Evolutionary conservation across 306 rosid species (phyloP).

Genomic region (Vigna nakashimae): DNA sequence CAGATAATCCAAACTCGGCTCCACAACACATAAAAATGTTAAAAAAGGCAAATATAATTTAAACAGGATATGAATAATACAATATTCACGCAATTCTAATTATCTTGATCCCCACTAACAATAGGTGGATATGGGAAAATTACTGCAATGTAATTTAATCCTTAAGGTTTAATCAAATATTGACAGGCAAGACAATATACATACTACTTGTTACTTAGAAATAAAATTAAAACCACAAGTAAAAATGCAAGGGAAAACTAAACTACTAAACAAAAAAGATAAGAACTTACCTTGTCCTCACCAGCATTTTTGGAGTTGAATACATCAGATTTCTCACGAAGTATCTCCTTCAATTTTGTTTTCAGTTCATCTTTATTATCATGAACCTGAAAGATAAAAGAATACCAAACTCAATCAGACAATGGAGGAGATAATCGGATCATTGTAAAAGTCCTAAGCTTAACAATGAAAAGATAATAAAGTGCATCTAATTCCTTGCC

Average conservation of each 20-base stretch:
- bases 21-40: no score
- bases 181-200: slow-evolving; percentile 1
- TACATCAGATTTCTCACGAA: slow-evolving; percentile 88
- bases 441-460: neutral
- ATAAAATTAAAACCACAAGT: slow-evolving; percentile 10
- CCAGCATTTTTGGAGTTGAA: slow-evolving; percentile 71
- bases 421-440: slow-evolving; percentile 22
- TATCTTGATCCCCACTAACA: neutral
- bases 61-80: neutral
- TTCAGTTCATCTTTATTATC: slow-evolving; percentile 89
- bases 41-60: no score
- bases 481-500: slow-evolving; percentile 43
- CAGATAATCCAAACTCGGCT: no score
- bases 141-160: neutral
- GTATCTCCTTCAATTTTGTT: slow-evolving; percentile 73
- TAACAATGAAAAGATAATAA: neutral
- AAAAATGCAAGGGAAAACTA: slow-evolving; percentile 20
- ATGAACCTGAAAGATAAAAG: slow-evolving; percentile 52
- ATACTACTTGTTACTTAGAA: neutral
- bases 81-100: neutral
- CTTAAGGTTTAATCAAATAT: slow-evolving; percentile 4
- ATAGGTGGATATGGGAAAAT: neutral
- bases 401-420: slow-evolving; percentile 1
- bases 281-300: slow-evolving; percentile 74
- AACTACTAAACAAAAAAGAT: slow-evolving; percentile 20